Evolutionary conservation across 345 rosid species (phyloP).

Genomic region (Ceriops decandra): DNA sequence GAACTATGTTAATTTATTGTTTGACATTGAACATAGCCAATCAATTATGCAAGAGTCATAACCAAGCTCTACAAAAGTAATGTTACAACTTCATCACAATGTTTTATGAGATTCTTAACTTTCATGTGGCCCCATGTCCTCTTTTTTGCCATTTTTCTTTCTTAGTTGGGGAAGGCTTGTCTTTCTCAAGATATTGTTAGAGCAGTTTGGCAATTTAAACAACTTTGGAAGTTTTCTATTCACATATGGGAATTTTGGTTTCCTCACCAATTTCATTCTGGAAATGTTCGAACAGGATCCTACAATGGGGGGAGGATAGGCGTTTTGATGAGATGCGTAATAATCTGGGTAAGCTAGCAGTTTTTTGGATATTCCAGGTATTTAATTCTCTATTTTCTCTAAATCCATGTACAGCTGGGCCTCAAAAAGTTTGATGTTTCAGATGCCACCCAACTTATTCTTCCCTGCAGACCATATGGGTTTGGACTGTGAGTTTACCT

Average conservation of each 20-base stretch:
- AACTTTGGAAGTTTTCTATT: background rate
- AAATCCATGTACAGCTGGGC: no score
- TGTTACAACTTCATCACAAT: no score
- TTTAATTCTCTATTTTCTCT: slow-evolving; percentile 6
- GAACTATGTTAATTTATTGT: no score
- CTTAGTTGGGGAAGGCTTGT: background rate
- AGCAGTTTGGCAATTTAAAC: background rate
- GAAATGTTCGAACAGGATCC: slow-evolving; percentile 46
- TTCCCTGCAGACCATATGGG: slow-evolving; percentile 77
- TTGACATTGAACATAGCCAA: no score
- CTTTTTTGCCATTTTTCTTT: background rate
- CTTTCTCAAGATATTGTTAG: background rate
- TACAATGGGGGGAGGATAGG: slow-evolving; percentile 94
- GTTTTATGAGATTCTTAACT: no score
- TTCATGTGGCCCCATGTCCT: background rate
- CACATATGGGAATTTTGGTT: no score
- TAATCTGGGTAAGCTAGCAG: slow-evolving; percentile 61
- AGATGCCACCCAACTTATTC: background rate
- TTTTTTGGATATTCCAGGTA: slow-evolving; percentile 91
- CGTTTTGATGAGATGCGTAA: slow-evolving; percentile 82
- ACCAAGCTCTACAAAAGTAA: no score
- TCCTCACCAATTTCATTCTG: background rate
- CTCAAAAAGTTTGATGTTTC: slow-evolving; percentile 8
- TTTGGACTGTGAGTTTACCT: slow-evolving; percentile 91
- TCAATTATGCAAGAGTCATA: no score